Evolutionary conservation across 345 rosid species (phyloP), one percentile per base, ranked within the genome.

Genomic region (Linum trigynum): DNA sequence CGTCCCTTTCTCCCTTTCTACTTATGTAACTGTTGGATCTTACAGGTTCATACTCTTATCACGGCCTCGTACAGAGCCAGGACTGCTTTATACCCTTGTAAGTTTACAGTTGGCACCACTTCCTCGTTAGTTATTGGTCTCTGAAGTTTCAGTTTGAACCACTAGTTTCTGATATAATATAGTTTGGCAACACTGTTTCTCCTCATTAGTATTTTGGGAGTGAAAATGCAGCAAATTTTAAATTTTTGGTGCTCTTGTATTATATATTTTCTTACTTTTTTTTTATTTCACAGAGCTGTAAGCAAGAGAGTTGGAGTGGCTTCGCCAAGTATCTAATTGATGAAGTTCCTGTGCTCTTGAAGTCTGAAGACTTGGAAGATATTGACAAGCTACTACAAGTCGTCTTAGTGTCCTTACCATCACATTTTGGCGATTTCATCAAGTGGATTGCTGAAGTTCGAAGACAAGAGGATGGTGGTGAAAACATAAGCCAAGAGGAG

Each of bases 31-130:
- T 45, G 61, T 72, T 71, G 68, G 62, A 23, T 65, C 67, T 59
- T 66, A 38, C 82, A 94, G 99, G 79, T 94, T 90, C 81, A 76
- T 94, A 96, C 87, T 94, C 63, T 74, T 90, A 69, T 84, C 97
- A 36, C 84, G 87, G 70, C 92, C 90, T 37, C 84, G 79, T 63
- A 75, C 77, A 70, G 92, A 88, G 17, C 90, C 95, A 2, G 97
- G 97, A 72, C 66, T 86, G 63, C 97, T 94, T 63, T 90, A 86
- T 72, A 90, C 96, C 56, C 69, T 86, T 78, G 99, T 94, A 88
- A 50, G 77, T 53, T 65, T 57, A 36, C 38, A 45, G 7, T 45
- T 15, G 11, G 57, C 40, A 15, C 3, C 35, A 40, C 41, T 45
- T 57, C 1, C 7, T 1, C 14, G 9, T 6, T 48, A 12, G 3